Evolutionary conservation across 345 rosid genomes (phyloP).

Genomic region (Gossypium longicalyx): DNA sequence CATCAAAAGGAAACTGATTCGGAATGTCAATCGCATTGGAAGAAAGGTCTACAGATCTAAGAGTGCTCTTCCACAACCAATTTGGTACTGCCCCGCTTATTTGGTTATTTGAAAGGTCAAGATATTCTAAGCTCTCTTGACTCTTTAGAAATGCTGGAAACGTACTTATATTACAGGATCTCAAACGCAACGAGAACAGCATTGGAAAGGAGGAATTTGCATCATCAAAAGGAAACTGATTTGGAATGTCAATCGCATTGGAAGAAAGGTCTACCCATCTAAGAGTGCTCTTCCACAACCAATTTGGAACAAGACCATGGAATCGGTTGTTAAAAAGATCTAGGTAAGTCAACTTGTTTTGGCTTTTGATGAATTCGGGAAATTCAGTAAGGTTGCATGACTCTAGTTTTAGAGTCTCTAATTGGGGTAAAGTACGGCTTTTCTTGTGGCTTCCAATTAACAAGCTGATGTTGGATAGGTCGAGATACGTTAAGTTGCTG

Average conservation of each 20-base stretch:
- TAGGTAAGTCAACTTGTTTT: too few relatives aligned
- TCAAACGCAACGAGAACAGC: rapidly evolving
- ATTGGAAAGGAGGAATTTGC: background rate
- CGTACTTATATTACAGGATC: background rate
- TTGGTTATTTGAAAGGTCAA: background rate
- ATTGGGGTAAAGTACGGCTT: background rate
- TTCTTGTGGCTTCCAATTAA: background rate
- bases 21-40: background rate
- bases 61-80: background rate
- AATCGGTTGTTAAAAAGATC: background rate
- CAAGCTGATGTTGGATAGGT: background rate
- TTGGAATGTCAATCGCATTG: background rate
- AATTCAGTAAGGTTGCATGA: background rate
- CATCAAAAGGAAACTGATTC: background rate
- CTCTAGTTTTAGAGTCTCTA: rapidly evolving
- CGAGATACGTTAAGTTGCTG: rapidly evolving
- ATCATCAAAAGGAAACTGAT: background rate
- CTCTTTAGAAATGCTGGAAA: background rate
- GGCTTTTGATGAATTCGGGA: background rate
- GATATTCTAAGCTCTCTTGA: background rate
- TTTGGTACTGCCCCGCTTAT: background rate
- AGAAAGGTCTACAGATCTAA: background rate
- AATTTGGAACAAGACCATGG: background rate
- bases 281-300: background rate
- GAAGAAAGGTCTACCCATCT: background rate